Evolutionary conservation across 257 asterid species (phyloP).

Genomic region (Eucommia ulmoides): DNA sequence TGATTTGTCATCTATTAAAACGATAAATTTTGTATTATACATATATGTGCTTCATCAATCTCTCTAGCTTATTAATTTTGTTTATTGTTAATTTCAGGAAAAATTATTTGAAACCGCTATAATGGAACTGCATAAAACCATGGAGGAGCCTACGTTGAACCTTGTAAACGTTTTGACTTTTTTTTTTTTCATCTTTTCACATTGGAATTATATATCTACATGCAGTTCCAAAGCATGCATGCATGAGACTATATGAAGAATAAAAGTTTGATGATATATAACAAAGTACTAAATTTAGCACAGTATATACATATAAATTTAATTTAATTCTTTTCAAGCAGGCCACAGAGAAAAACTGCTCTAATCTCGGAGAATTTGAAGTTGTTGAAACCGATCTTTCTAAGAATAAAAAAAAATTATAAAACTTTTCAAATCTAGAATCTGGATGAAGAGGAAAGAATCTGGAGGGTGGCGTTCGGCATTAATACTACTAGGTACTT

Average conservation of each 20-base stretch:
- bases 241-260: neutral
- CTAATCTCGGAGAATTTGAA: constrained; percentile 3
- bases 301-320: too few relatives aligned
- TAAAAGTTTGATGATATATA: too few relatives aligned
- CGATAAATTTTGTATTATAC: too few relatives aligned
- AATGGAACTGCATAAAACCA: too few relatives aligned
- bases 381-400: neutral
- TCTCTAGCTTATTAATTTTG: too few relatives aligned
- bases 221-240: neutral
- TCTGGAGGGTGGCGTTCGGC: constrained; percentile 58
- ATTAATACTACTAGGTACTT: constrained; percentile 46
- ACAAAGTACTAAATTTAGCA: too few relatives aligned
- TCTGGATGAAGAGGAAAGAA: constrained; percentile 9
- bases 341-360: neutral
- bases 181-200: neutral
- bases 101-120: too few relatives aligned
- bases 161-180: neutral
- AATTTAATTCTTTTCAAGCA: neutral
- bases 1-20: too few relatives aligned
- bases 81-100: too few relatives aligned
- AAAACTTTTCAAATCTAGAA: neutral
- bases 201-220: neutral
- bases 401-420: constrained; percentile 4
- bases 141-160: neutral
- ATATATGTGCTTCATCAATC: too few relatives aligned